These are phyloP conservation scores for Ambrosia artemisiifolia DNA, from an alignment of 129 eudicot species.

Conservation along the genomic window DNA sequence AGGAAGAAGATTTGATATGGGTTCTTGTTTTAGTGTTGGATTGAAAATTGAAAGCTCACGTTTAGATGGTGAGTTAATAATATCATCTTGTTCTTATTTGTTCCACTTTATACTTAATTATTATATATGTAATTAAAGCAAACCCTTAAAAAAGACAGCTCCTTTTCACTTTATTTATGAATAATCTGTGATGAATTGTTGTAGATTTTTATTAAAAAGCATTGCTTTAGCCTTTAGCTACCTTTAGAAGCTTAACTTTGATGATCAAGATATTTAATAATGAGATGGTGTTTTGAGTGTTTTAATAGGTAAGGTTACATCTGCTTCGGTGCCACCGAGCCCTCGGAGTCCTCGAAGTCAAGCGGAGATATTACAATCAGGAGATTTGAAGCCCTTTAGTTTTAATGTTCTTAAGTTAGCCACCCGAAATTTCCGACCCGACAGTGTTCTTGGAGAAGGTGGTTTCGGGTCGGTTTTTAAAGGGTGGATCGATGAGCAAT, in stretches of 20 bases:
- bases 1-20: neutral
- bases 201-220: neutral
- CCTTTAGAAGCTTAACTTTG: neutral
- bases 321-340: constrained; percentile 10
- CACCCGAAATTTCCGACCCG: constrained; percentile 7
- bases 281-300: neutral
- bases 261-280: neutral
- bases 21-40: constrained; percentile 15
- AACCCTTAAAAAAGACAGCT: no score
- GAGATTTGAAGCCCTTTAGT: constrained; percentile 2
- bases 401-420: constrained; percentile 10
- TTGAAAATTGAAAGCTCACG: constrained; percentile 13
- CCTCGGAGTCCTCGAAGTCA: constrained; percentile 10
- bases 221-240: neutral
- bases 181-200: neutral
- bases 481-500: constrained; percentile 16
- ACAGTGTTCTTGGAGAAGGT: constrained; percentile 17
- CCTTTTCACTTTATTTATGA: neutral
- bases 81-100: neutral
- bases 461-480: constrained; percentile 20
- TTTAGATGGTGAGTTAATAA: neutral
- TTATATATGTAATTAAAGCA: no score
- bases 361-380: constrained; percentile 1
- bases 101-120: no score
- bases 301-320: constrained; percentile 9